These are phyloP conservation scores for Sarocladiaceae sp. DNA, from an alignment of 2,329 filamentous ascomycete species.

Conservation along the genomic window DNA sequence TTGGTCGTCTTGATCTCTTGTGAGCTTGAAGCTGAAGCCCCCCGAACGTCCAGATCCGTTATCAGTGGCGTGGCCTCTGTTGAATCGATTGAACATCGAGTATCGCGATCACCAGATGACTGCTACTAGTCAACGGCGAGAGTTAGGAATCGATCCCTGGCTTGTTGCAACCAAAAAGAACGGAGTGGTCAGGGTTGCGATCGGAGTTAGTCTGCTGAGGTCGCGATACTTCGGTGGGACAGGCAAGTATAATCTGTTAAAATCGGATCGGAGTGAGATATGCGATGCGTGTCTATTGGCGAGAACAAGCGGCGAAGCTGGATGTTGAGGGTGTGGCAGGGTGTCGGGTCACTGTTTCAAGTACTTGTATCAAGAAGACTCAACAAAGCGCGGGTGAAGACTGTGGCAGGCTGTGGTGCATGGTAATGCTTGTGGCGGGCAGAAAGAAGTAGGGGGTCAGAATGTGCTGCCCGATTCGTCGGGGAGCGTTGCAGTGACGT, in stretches of 20 bases:
- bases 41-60: conserved; percentile 19
- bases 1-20: conserved; percentile 7
- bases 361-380: conserved; percentile 6
- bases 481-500: conserved; percentile 6
- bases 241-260: too few relatives aligned
- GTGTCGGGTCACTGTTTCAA: conserved; percentile 8
- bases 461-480: conserved; percentile 6
- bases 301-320: conserved; percentile 1
- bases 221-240: too few relatives aligned
- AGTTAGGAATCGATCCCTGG: too few relatives aligned
- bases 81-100: conserved; percentile 33
- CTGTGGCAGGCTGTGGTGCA: conserved; percentile 3
- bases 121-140: too few relatives aligned
- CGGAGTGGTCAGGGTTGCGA: too few relatives aligned
- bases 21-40: conserved; percentile 9
- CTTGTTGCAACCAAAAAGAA: too few relatives aligned
- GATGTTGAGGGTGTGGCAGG: conserved; percentile 3
- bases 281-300: not conserved
- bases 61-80: conserved; percentile 19
- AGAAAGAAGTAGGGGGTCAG: not conserved
- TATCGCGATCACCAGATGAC: conserved; percentile 7
- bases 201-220: too few relatives aligned
- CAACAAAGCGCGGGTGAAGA: conserved; percentile 3
- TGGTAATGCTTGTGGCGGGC: not conserved
- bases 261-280: not conserved